A percentile compares a stretch with the other conserved stretches of the same genome.
phyloP scores from a whole-genome alignment of 768 basidiomycete species.

The Daedalea quercina region DNA sequence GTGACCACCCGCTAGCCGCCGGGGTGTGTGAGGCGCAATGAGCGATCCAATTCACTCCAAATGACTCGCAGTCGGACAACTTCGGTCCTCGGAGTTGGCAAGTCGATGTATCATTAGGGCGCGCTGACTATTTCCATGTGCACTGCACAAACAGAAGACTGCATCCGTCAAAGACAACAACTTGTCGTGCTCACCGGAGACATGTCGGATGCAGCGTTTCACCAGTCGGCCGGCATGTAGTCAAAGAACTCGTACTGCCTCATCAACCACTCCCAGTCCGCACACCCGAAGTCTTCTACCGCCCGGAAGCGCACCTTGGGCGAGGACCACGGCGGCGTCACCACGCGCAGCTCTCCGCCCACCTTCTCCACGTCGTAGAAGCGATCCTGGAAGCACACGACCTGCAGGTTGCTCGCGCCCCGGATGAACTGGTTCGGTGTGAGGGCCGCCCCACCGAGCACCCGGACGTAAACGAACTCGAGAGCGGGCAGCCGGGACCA shows the following conservation, averaged over 20 bases:
- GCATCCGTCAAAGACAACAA: no score
- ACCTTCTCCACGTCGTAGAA: background rate
- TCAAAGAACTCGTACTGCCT: background rate
- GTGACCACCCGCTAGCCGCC: no score
- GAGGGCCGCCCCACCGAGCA: background rate
- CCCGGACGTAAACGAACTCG: background rate
- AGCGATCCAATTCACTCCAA: no score
- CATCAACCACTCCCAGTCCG: conserved; percentile 13
- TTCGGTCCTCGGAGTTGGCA: no score
- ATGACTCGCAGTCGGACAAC: no score
- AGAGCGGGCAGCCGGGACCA: background rate
- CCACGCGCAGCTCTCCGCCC: background rate
- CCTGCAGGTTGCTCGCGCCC: background rate
- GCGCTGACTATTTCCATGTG: no score
- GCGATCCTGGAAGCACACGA: background rate
- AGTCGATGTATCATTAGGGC: no score
- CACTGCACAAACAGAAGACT: no score
- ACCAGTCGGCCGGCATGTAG: background rate
- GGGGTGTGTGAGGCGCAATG: no score
- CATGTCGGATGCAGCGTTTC: no score
- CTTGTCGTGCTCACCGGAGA: no score
- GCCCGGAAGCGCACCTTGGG: conserved; percentile 7
- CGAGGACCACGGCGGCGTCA: background rate
- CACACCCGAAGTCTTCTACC: conserved; percentile 8
- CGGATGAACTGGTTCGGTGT: background rate